Conservation (phyloP, 78 protist species). For the Chrysochromulina tobinii region DNA sequence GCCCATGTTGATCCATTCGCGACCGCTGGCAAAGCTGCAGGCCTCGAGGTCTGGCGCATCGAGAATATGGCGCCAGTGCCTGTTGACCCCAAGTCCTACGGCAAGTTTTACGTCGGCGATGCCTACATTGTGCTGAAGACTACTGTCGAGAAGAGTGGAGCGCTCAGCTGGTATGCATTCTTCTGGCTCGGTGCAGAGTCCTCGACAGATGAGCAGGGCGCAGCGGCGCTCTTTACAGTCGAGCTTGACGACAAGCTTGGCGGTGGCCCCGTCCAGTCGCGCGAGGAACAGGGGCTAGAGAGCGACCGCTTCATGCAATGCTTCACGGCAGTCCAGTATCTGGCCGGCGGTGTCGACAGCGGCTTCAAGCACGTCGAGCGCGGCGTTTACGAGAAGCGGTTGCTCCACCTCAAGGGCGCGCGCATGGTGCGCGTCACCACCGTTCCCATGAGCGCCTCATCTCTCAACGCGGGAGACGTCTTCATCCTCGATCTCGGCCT, state of each 20-base stretch:
- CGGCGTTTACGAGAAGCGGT: slow-evolving; percentile 34
- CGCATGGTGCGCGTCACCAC: not conserved
- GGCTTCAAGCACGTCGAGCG: slow-evolving; percentile 44
- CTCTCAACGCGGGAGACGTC: slow-evolving; percentile 29
- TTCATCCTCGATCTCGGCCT: slow-evolving; percentile 31
- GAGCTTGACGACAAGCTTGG: slow-evolving; percentile 77
- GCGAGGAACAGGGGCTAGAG: slow-evolving; percentile 56
- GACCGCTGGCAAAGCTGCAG: not conserved
- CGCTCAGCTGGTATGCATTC: slow-evolving; percentile 14
- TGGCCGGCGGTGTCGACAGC: slow-evolving; percentile 24
- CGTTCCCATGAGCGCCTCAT: not conserved
- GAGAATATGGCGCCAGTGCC: slow-evolving; percentile 23
- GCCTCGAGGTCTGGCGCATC: slow-evolving; percentile 57
- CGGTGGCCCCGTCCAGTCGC: slow-evolving; percentile 57
- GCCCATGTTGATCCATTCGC: no score
- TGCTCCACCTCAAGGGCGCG: slow-evolving; percentile 19
- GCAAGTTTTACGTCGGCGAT: slow-evolving; percentile 74
- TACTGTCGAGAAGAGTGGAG: not conserved
- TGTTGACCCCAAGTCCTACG: not conserved
- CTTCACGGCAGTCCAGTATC: not conserved
- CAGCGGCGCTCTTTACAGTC: slow-evolving; percentile 83
- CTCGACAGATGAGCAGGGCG: slow-evolving; percentile 70
- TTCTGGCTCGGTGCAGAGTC: slow-evolving; percentile 81
- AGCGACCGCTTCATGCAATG: slow-evolving; percentile 1
- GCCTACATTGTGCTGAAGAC: slow-evolving; percentile 76